phyloP scores from a whole-genome alignment of 2,329 filamentous ascomycete genomes.

The Drechslerella coelobrocha region DNA sequence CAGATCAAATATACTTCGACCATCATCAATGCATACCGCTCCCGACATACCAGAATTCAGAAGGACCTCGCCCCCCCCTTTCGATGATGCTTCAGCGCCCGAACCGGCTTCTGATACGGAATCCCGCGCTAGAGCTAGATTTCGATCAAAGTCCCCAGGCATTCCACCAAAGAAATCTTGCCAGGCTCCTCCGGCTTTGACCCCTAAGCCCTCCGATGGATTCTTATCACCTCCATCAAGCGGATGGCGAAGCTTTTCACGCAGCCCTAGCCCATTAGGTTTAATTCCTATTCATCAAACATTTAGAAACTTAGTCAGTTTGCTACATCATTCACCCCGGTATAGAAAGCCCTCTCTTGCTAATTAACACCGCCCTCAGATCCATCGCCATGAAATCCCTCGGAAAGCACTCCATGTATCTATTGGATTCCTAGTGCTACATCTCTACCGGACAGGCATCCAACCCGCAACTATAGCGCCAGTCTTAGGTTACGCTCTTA shows the following conservation, averaged over 20 bases:
- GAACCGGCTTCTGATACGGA: slow-evolving; percentile 35
- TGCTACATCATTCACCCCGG: not conserved
- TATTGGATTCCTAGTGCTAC: slow-evolving; percentile 91
- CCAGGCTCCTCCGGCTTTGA: not conserved
- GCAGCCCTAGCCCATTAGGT: slow-evolving; percentile 89
- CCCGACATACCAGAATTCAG: slow-evolving; percentile 31
- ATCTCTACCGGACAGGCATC: slow-evolving; percentile 79
- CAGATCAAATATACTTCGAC: not conserved
- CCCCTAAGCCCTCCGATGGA: slow-evolving; percentile 16
- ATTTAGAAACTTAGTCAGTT: slow-evolving; percentile 80
- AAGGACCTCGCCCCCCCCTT: slow-evolving; percentile 41
- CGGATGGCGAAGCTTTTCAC: slow-evolving; percentile 84
- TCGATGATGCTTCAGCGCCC: slow-evolving; percentile 1
- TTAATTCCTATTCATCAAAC: slow-evolving; percentile 93
- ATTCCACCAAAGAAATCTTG: not conserved
- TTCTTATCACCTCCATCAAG: slow-evolving; percentile 35
- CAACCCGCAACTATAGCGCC: slow-evolving; percentile 82
- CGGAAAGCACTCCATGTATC: slow-evolving; percentile 92
- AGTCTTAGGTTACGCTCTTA: slow-evolving; percentile 77
- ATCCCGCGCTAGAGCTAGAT: slow-evolving; percentile 39
- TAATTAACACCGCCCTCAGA: slow-evolving; percentile 56
- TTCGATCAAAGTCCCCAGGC: slow-evolving; percentile 33
- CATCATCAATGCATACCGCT: slow-evolving; percentile 24
- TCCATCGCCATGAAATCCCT: slow-evolving; percentile 93
- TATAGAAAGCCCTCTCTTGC: not conserved